Percentiles rank a stretch among this genome's conserved stretches.
These are phyloP conservation scores for Neoconidiobolus thromboides DNA, from an alignment of 371 early-diverging fungal species.

Conservation along the genomic window DNA sequence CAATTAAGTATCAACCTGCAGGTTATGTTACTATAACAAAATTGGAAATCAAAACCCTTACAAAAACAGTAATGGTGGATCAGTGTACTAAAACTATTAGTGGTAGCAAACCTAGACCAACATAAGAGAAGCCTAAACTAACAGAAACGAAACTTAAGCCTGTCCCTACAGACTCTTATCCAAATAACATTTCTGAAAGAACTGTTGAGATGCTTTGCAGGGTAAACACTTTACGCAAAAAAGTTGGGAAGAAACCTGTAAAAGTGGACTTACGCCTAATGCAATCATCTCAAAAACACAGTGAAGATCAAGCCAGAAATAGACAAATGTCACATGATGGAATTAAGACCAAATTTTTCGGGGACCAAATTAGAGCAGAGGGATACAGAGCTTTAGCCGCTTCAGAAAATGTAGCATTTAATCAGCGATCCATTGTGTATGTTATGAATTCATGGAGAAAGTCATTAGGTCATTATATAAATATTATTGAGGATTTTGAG, in stretches of 20 bases:
- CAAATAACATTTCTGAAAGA: no score
- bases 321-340: slow-evolving; percentile 17
- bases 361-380: slow-evolving; percentile 7
- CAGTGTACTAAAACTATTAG: no score
- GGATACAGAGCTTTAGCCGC: slow-evolving; percentile 9
- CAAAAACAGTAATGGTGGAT: no score
- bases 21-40: no score
- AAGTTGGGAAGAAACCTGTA: background rate
- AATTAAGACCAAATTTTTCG: slow-evolving; percentile 6
- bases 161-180: no score
- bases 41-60: no score
- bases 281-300: slow-evolving; percentile 14
- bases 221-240: background rate
- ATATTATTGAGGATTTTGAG: slow-evolving; percentile 14
- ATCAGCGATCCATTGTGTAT: slow-evolving; percentile 9
- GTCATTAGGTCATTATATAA: slow-evolving; percentile 21
- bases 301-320: slow-evolving; percentile 12
- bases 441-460: slow-evolving; percentile 20
- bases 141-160: no score
- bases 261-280: slow-evolving; percentile 4
- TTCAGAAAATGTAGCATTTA: slow-evolving; percentile 24
- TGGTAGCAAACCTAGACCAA: no score
- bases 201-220: background rate
- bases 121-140: no score
- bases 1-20: no score